Conservation (phyloP, 2,329 filamentous ascomycete genomes). For the Hypomyces perniciosus region DNA sequence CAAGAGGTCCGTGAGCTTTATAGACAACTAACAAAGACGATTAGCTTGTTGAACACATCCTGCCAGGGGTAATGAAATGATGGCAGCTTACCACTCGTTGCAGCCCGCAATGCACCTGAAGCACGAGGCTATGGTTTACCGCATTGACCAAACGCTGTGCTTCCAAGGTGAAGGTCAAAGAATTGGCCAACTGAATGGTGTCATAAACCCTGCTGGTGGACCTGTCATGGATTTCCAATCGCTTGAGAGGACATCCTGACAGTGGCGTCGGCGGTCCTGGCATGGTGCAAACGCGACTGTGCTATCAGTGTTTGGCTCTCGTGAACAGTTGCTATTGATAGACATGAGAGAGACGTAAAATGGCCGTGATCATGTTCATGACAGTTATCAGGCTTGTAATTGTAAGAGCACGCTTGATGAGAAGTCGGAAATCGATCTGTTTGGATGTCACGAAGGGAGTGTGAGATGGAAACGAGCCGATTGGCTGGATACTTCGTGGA, state of each 20-base stretch:
- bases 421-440: background rate
- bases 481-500: conserved; percentile 14
- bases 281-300: conserved; percentile 16
- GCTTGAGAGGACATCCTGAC: conserved; percentile 23
- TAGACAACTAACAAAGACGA: conserved; percentile 20
- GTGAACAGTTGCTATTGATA: background rate
- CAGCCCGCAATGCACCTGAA: conserved; percentile 21
- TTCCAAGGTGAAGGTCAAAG: conserved; percentile 25
- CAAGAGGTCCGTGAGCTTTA: conserved; percentile 24
- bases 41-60: background rate
- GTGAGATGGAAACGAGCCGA: conserved; percentile 19
- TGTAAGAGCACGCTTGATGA: background rate
- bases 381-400: no score
- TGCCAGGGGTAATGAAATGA: background rate
- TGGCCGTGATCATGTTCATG: background rate
- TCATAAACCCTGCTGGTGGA: conserved; percentile 17
- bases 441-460: background rate
- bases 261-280: conserved; percentile 24
- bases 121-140: conserved; percentile 18
- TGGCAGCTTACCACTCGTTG: conserved; percentile 21
- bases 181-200: conserved; percentile 15
- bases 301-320: background rate
- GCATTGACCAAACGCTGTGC: conserved; percentile 16
- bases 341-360: background rate
- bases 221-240: conserved; percentile 24